Percentiles rank a stretch among this genome's conserved stretches.
phyloP scores from a whole-genome alignment of 2,329 filamentous ascomycete genomes.

The Balansia obtecta region DNA sequence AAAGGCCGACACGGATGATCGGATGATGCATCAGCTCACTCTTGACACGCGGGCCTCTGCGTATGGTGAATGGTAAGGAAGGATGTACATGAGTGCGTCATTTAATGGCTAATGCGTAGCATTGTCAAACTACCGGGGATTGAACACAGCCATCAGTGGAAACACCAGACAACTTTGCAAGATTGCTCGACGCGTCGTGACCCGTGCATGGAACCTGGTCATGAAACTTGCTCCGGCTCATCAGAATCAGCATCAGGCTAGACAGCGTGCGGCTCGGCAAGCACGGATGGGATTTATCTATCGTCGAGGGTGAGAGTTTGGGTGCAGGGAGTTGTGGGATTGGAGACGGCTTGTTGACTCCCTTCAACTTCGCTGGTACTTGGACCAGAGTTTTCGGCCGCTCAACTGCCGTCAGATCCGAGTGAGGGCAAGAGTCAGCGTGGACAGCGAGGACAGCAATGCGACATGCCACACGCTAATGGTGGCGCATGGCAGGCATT shows the following conservation, averaged over 20 bases:
- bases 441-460: neutral
- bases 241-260: too few relatives aligned
- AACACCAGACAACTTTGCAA: too few relatives aligned
- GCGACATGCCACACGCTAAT: neutral
- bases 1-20: neutral
- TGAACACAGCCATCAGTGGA: neutral
- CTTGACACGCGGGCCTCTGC: neutral
- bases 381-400: too few relatives aligned
- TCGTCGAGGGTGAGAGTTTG: too few relatives aligned
- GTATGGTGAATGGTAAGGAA: neutral
- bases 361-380: too few relatives aligned
- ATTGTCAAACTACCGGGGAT: neutral
- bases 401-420: neutral
- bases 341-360: too few relatives aligned
- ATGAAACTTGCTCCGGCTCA: too few relatives aligned
- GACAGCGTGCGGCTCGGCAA: neutral
- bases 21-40: neutral
- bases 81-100: neutral
- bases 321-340: too few relatives aligned
- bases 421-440: too few relatives aligned
- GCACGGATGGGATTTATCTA: neutral
- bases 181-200: too few relatives aligned
- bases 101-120: neutral
- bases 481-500: neutral
- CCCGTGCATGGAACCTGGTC: too few relatives aligned